Evolutionary conservation across 2,329 filamentous ascomycete genomes (phyloP).

Genomic region (Blastomyces percursus): DNA sequence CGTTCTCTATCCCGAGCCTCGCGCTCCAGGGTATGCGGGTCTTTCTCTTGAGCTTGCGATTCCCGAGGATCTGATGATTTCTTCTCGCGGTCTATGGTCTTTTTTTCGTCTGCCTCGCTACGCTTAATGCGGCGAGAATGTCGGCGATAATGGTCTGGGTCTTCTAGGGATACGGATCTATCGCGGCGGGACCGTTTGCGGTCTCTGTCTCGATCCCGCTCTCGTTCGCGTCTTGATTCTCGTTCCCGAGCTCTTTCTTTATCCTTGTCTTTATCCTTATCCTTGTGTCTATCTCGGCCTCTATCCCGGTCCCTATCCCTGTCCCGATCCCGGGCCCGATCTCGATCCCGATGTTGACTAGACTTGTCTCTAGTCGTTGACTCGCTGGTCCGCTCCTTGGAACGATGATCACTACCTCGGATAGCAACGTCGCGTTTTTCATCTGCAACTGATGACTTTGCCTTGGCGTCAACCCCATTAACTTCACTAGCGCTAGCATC

Average conservation of each 20-base stretch:
- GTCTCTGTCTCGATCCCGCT: slow-evolving; percentile 31
- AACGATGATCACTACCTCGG: slow-evolving; percentile 20
- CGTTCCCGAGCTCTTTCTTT: slow-evolving; percentile 40
- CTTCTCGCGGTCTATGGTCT: background rate
- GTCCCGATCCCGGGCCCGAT: slow-evolving; percentile 29
- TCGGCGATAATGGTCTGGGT: slow-evolving; percentile 24
- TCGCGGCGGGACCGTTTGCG: slow-evolving; percentile 33
- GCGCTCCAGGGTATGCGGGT: slow-evolving; percentile 64
- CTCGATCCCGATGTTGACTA: slow-evolving; percentile 20
- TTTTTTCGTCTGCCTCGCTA: slow-evolving; percentile 17
- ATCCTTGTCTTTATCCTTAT: slow-evolving; percentile 29
- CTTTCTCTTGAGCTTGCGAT: slow-evolving; percentile 38
- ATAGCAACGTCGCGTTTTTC: slow-evolving; percentile 19
- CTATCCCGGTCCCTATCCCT: slow-evolving; percentile 18
- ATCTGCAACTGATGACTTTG: slow-evolving; percentile 14
- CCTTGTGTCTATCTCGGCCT: slow-evolving; percentile 19
- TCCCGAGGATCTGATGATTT: slow-evolving; percentile 7
- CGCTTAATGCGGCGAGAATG: slow-evolving; percentile 28
- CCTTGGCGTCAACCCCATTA: slow-evolving; percentile 15
- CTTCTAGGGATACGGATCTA: slow-evolving; percentile 25
- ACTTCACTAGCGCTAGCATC: background rate
- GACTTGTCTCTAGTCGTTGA: slow-evolving; percentile 24
- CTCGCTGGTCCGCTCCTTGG: slow-evolving; percentile 20
- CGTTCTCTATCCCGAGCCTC: slow-evolving; percentile 54
- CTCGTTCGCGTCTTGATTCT: slow-evolving; percentile 32